Evolutionary conservation across 345 rosid genomes (phyloP), one percentile per base, ranked within the genome.

Genomic region (Murraya koenigii): DNA sequence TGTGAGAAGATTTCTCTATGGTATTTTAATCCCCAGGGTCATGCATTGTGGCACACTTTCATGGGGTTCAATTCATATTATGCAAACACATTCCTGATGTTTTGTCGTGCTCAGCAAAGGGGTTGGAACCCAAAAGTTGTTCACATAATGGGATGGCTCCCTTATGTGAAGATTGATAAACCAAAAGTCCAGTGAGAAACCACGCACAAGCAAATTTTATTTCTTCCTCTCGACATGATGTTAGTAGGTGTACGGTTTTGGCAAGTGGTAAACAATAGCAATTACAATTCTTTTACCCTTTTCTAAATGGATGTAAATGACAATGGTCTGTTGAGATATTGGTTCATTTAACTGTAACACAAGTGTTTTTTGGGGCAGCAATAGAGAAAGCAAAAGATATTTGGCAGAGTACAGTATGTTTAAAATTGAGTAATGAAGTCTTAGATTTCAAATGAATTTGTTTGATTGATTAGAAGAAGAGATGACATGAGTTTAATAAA

Each of bases 71-170:
- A 92, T 80, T 88, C 97, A 0, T 96, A 94, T 83, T 91, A 78
- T 30, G 98, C 98, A 23, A 96, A 96, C 85, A 92, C 97, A 1
- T 96, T 91, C 88, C 80, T 96, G 88, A 96, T 96, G 99, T 96
- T 96, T 77, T 94, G 99, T 71, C 91, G 97, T 26, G 99, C 99
- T 35, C 86, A 91, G 80, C 99, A 95, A 67, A 81, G 88, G 30
- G 88, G 86, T 6, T 93, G 99, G 99, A 77, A 82, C 47, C 98
- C 99, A 0, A 88, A 85, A 74, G 92, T 95, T 19, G 88, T 82
- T 69, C 78, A 80, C 68, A 67, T 84, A 66, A 67, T 86, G 81
- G 96, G 97, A 22, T 32, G 87, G 35, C 82, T 92, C 74, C 99
- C 99, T 0, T 92, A 91, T 65, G 95, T 96, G 83, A 92, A 87